Base-by-base conservation (phyloP, 1,284 basidiomycete genomes). In the Microbotryum violaceum region DNA sequence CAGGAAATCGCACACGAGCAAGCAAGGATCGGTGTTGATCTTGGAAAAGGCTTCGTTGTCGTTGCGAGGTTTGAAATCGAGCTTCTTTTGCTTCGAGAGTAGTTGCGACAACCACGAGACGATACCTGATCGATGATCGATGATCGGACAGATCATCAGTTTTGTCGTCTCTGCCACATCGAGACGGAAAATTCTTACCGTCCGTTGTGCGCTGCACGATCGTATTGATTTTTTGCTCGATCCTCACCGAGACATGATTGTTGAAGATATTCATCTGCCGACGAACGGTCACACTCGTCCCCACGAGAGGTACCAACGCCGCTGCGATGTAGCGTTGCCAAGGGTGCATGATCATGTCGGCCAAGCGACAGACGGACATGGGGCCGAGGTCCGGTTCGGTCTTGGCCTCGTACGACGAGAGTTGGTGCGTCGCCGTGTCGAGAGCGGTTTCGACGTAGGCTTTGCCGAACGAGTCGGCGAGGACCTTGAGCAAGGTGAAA, bases 271-370 rank as follows among this genome's bases (percentile, higher is more conserved):
- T 82, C 89, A 97, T 94, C 75, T 98, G 94, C 31, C 94, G 83
- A 49, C 96, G 83, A 44, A 88, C 82, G 0, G 91, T 92, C 1
- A 94, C 88, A 0, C 88, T 89, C 8, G 85, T 84, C 60, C 85
- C 86, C 0, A 91, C 87, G 6, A 99, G 81, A 0, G 96, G 94
- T 12, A 97, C 80, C 8, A 99, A 77, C 0, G 93, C 94, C 20
- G 90, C 89, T 52, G 87, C 87, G 69, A 91, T 84, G 76, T 98
- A 99, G 74, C 91, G 88, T 75, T 98, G 96, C 93, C 93, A 97
- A 4, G 98, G 82, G 73, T 96, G 89, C 71, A 88, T 89, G 62
- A 96, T 86, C 56, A 96, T 82, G 75, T 96, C 92, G n/a, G 88
- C 84, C 1, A 82, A 80, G 65, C 82, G 83, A 61, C 98, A 78